Conservation (phyloP, 2,329 filamentous ascomycete species). For the Colletotrichum filicis region DNA sequence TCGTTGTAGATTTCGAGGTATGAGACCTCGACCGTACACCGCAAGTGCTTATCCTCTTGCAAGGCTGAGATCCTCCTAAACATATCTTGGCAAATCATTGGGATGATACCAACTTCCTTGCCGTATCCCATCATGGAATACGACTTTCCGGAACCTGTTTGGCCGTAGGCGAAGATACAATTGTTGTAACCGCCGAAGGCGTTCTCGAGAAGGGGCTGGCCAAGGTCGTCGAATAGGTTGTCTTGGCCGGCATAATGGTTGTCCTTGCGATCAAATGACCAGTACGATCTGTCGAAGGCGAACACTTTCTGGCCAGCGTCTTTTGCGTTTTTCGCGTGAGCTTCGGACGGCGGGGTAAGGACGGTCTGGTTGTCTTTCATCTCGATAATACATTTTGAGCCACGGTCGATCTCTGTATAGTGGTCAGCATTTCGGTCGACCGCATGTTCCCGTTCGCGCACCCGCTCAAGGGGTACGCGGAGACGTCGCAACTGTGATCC, state of each 20-base stretch:
- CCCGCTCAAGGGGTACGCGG: background rate
- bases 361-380: constrained; percentile 96
- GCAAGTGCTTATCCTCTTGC: constrained; percentile 78
- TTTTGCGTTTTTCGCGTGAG: constrained; percentile 73
- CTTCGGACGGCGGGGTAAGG: constrained; percentile 76
- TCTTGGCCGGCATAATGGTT: constrained; percentile 90
- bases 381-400: constrained; percentile 95
- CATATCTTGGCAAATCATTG: constrained; percentile 97
- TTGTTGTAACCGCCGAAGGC: constrained; percentile 99
- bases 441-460: background rate
- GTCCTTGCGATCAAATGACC: constrained; percentile 91
- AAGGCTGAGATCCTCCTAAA: constrained; percentile 84
- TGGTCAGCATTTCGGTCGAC: background rate
- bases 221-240: constrained; percentile 87
- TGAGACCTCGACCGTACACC: constrained; percentile 96
- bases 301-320: constrained; percentile 84
- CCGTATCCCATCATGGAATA: constrained; percentile 99
- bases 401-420: constrained; percentile 82
- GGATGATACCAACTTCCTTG: constrained; percentile 94
- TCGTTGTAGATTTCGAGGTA: constrained; percentile 99
- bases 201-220: constrained; percentile 92
- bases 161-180: constrained; percentile 98
- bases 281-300: constrained; percentile 97
- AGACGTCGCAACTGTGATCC: constrained; percentile 35
- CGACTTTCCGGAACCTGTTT: constrained; percentile 98